Base-by-base conservation (phyloP, 1,139 yeast genomes). In the Debaryomyces nepalensis region DNA sequence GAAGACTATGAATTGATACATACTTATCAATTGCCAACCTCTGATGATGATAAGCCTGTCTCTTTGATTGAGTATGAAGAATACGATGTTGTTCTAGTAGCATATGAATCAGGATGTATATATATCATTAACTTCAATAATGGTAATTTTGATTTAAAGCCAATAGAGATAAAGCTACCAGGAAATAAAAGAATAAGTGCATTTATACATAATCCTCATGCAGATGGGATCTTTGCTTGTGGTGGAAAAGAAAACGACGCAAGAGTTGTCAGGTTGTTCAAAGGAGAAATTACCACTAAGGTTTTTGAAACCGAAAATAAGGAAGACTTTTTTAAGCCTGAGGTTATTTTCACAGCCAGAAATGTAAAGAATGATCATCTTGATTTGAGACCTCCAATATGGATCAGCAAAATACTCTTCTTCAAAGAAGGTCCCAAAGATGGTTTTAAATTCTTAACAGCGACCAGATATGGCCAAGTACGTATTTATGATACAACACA, bases 201-300 rank as follows among this genome's bases (percentile, higher is more conserved):
- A 24, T 75, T 79, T 54, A 61, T 68, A 30, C 54, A 73, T 43
- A 76, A 76, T 61, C 77, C 80, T 6, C 58, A 62, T 34, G 64
- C 63, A 27, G 56, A 59, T 21, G 75, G 79, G 15, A 59, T 80
- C 2, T 78, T 81, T 61, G 91, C 88, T 0, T 77, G 68, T 55
- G 95, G 93, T 37, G 95, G 95, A 33, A 80, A 84, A 57, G 90
- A 86, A 51, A 79, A 81, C 48, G 85, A 84, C 52, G 65, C 84
- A 3, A 77, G 77, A 46, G 62, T 86, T 15, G 61, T 81, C 1
- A 62, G 70, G 39, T 47, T 84, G 12, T 70, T 66, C 38, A 63
- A 64, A 4, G 50, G 50, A 19, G 55, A 51, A 15, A 38, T 59
- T 14, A 52, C 51, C 27, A 43, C 54, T n/a, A 30, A 26, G 15